Evolutionary conservation across 208 protist species (phyloP).

Genomic region (Trypanosoma brucei): DNA sequence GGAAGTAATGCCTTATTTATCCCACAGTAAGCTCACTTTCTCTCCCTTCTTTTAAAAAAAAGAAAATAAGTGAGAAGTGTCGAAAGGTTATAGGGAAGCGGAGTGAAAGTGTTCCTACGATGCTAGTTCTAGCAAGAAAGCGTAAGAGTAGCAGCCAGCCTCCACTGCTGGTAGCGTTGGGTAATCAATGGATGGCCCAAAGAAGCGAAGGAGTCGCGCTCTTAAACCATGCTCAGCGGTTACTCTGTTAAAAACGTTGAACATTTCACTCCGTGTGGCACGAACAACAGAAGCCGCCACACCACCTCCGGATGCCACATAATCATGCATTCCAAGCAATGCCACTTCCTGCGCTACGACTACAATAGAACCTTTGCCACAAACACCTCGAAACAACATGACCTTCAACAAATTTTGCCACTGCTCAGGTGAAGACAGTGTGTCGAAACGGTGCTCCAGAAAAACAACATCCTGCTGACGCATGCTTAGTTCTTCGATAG

Average conservation of each 20-base stretch:
- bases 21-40: too few relatives aligned
- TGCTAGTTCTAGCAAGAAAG: constrained; percentile 48
- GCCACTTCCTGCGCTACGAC: constrained; percentile 65
- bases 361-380: constrained; percentile 57
- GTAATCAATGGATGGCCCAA: constrained; percentile 65
- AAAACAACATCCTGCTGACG: constrained; percentile 60
- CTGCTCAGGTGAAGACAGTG: constrained; percentile 45
- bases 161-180: constrained; percentile 54
- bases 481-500: constrained; percentile 36
- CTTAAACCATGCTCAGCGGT: constrained; percentile 41
- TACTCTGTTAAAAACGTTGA: constrained; percentile 35
- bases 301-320: constrained; percentile 11
- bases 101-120: neutral
- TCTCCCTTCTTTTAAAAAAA: too few relatives aligned
- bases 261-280: constrained; percentile 26
- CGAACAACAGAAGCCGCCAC: constrained; percentile 9
- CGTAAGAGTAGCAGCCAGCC: constrained; percentile 49
- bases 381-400: constrained; percentile 39
- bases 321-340: constrained; percentile 57
- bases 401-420: constrained; percentile 41
- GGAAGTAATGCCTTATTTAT: too few relatives aligned
- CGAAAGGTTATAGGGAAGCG: too few relatives aligned
- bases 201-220: constrained; percentile 51
- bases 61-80: too few relatives aligned
- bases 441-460: constrained; percentile 53